Evolutionary conservation across 2,329 filamentous ascomycete species (phyloP).

Genomic region (Penicillium sp.): DNA sequence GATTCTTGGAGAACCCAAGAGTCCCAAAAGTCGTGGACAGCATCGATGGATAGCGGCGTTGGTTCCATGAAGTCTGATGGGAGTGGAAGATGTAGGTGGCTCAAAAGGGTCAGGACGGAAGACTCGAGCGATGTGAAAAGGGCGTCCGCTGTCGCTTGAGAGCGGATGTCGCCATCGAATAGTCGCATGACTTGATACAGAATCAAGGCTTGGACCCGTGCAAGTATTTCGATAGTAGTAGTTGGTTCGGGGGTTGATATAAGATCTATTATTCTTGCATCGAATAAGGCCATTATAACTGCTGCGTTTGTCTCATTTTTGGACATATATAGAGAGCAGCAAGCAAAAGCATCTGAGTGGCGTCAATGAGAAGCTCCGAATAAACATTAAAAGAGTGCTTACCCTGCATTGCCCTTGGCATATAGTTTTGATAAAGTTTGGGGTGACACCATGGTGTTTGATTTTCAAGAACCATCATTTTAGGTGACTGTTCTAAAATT

Average conservation of each 20-base stretch:
- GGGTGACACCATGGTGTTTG: constrained; percentile 57
- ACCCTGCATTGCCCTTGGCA: constrained; percentile 57
- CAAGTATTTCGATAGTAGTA: constrained; percentile 34
- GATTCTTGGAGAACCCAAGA: constrained; percentile 58
- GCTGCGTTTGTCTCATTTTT: constrained; percentile 51
- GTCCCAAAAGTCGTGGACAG: constrained; percentile 50
- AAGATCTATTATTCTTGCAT: constrained; percentile 47
- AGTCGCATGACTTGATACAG: constrained; percentile 54
- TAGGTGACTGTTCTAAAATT: constrained; percentile 44
- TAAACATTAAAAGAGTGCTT: not conserved
- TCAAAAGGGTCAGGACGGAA: constrained; percentile 21
- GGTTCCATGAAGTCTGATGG: constrained; percentile 7
- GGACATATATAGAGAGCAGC: constrained; percentile 55
- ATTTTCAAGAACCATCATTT: constrained; percentile 51
- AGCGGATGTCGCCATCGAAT: constrained; percentile 53
- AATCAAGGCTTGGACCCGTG: constrained; percentile 51
- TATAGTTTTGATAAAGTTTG: constrained; percentile 51
- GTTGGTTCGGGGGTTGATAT: constrained; percentile 32
- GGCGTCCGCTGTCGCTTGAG: constrained; percentile 42
- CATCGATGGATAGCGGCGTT: constrained; percentile 38
- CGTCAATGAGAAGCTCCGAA: not conserved
- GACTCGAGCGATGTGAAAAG: constrained; percentile 28
- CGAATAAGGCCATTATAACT: constrained; percentile 53
- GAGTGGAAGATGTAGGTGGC: constrained; percentile 19
- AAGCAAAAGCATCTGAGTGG: constrained; percentile 52